Evolutionary conservation across 352 stramenopile species (phyloP), one percentile per base, ranked within the genome.

Genomic region (Phytophthora podocarpi): DNA sequence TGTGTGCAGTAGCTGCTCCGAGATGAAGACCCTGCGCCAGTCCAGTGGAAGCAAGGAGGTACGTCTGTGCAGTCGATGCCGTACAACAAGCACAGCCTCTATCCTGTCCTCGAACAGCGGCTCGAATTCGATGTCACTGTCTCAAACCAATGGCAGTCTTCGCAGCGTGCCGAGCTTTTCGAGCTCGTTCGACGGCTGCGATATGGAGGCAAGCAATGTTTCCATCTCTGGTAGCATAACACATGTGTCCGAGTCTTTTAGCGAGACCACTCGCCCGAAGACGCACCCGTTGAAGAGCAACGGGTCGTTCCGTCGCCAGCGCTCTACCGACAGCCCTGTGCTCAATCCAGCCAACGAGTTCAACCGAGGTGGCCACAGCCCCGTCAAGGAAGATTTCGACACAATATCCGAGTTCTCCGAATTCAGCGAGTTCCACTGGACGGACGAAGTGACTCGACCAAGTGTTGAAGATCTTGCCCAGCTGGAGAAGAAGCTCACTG

Each of bases 1-100:
- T 11, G 82, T 93, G 8, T 95, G 87, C 59, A 89, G 78, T 74
- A 92, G 87, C 45, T 95, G 87, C 60, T 92, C 81, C 1, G 81
- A 95, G 53, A 80, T 92, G 35, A 91, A 90, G 60, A 89, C 61
- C 6, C 50, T 95, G 10, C 83, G 84, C 15, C 80, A 92, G 34
- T 64, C 74, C 21, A 84, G 69, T 28, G 31, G 82, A 8, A 90
- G 78, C 55, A 87, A 85, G 52, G 86, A 95, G 28, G 72, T 95
- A 37, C 84, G 86, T 40, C 63, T 95, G n/a, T 95, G 86, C 61
- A 66, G 72, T 11, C 74, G 87, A 60, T 95, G 86, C 63, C 69
- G 71, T 41, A 80, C 76, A 48, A 59, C 65, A 21, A 87, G 69
- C 51, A 85, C 82, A 2, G 65, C 69, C n/a, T 88, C 82, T 13